A percentile compares a stretch with the other conserved stretches of the same genome.
phyloP scores from a whole-genome alignment of 257 asterid genomes.

The Gentiana dahurica region DNA sequence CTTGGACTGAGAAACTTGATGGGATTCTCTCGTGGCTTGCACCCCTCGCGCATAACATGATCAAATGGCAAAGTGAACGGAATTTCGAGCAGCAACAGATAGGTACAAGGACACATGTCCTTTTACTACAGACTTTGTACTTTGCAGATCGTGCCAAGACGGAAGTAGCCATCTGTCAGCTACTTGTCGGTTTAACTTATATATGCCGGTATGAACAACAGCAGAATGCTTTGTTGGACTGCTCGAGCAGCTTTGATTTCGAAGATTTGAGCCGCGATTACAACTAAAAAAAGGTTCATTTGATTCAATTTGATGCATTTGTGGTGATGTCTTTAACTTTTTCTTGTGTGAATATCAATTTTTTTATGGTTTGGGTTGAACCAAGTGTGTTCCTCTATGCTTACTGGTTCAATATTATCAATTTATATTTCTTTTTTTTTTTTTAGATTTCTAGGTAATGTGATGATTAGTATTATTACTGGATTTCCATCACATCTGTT shows the following conservation, averaged over 20 bases:
- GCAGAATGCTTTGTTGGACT: slow-evolving; percentile 78
- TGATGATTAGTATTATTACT: too few species aligned
- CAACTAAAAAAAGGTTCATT: slow-evolving; percentile 33
- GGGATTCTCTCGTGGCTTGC: slow-evolving; percentile 54
- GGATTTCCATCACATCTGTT: too few species aligned
- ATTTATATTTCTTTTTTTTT: too few species aligned
- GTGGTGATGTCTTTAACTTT: slow-evolving; percentile 10
- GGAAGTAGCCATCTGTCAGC: slow-evolving; percentile 63
- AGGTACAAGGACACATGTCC: slow-evolving; percentile 61
- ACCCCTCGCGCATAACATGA: slow-evolving; percentile 87
- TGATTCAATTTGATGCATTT: neutral
- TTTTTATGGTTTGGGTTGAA: neutral
- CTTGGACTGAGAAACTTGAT: slow-evolving; percentile 69
- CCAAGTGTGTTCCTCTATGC: too few species aligned
- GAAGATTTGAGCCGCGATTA: slow-evolving; percentile 76
- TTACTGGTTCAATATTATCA: too few species aligned
- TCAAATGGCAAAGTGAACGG: slow-evolving; percentile 89
- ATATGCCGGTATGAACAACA: slow-evolving; percentile 90
- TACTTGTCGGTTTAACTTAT: slow-evolving; percentile 75
- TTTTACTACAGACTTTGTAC: slow-evolving; percentile 72
- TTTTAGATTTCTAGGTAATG: too few species aligned
- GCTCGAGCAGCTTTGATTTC: slow-evolving; percentile 78
- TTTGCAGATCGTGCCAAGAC: slow-evolving; percentile 71
- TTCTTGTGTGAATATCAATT: slow-evolving; percentile 28
- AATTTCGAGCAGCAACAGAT: slow-evolving; percentile 86